phyloP scores from a whole-genome alignment of 2,329 filamentous ascomycete species.

The Botrytis sinoallii region DNA sequence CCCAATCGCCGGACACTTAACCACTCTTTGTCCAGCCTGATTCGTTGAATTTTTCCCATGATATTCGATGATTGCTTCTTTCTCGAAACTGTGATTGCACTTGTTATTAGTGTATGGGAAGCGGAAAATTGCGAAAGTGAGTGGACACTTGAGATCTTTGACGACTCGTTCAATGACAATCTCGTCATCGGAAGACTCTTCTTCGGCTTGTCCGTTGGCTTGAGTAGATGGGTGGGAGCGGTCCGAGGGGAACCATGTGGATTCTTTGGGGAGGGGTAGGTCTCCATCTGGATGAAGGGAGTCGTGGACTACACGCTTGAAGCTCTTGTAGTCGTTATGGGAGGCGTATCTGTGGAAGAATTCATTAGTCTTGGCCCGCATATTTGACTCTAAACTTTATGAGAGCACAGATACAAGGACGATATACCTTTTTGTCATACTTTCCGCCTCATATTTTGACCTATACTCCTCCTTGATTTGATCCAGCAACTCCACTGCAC shows the following conservation, averaged over 20 bases:
- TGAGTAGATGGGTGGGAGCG: background rate
- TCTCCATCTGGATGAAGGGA: constrained; percentile 50
- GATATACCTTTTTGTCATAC: constrained; percentile 43
- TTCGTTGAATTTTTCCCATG: constrained; percentile 20
- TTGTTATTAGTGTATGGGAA: constrained; percentile 64
- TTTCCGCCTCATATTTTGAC: constrained; percentile 40
- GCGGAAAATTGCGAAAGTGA: constrained; percentile 62
- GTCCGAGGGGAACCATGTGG: constrained; percentile 56
- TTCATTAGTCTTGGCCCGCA: constrained; percentile 14
- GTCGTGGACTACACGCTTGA: constrained; percentile 61
- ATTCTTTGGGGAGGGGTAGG: constrained; percentile 52
- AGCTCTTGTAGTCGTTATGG: constrained; percentile 59
- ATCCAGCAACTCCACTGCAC: constrained; percentile 40
- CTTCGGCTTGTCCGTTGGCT: constrained; percentile 18
- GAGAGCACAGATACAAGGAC: background rate
- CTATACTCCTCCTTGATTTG: constrained; percentile 38
- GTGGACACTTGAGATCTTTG: constrained; percentile 65
- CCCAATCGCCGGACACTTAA: constrained; percentile 63
- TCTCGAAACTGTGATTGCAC: constrained; percentile 74
- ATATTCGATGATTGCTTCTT: constrained; percentile 56
- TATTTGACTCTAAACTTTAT: background rate
- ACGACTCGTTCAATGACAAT: constrained; percentile 62
- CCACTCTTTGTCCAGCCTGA: constrained; percentile 24
- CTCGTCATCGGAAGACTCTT: constrained; percentile 58
- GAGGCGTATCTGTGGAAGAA: constrained; percentile 48